phyloP scores from a whole-genome alignment of 139 green algal genomes.

The Cymbomonas tetramitiformis region DNA sequence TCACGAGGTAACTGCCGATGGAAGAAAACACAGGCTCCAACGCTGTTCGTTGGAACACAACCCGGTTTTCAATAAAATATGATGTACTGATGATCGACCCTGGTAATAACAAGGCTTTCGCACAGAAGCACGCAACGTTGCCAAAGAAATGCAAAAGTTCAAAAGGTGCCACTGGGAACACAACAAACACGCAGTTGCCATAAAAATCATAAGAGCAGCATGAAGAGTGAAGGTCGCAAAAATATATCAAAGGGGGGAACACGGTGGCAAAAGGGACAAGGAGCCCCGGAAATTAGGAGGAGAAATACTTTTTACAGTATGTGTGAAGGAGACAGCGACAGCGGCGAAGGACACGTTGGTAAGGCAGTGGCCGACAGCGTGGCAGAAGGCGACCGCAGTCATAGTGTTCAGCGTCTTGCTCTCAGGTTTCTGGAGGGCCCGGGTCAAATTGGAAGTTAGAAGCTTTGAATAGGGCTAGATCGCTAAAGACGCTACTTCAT shows the following conservation, averaged over 20 bases:
- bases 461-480: too few species aligned
- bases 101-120: too few species aligned
- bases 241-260: background rate
- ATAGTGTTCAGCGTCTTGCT: constrained; percentile 58
- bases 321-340: constrained; percentile 91
- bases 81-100: too few species aligned
- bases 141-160: too few species aligned
- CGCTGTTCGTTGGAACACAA: constrained; percentile 15
- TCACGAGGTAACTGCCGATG: constrained; percentile 55
- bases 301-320: constrained; percentile 54
- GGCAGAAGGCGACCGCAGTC: constrained; percentile 74
- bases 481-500: too few species aligned
- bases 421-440: constrained; percentile 15
- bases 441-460: background rate
- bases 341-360: constrained; percentile 95
- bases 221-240: background rate
- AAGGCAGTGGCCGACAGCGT: constrained; percentile 88
- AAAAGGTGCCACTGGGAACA: too few species aligned
- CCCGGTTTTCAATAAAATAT: too few species aligned
- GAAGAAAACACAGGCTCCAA: constrained; percentile 95
- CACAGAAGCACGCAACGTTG: too few species aligned
- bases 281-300: background rate
- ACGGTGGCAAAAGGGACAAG: background rate
- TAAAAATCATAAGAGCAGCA: background rate
- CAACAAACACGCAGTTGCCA: background rate